These are phyloP conservation scores for Aspergillus versicolor DNA, from an alignment of 2,329 filamentous ascomycete species.

Conservation along the genomic window DNA sequence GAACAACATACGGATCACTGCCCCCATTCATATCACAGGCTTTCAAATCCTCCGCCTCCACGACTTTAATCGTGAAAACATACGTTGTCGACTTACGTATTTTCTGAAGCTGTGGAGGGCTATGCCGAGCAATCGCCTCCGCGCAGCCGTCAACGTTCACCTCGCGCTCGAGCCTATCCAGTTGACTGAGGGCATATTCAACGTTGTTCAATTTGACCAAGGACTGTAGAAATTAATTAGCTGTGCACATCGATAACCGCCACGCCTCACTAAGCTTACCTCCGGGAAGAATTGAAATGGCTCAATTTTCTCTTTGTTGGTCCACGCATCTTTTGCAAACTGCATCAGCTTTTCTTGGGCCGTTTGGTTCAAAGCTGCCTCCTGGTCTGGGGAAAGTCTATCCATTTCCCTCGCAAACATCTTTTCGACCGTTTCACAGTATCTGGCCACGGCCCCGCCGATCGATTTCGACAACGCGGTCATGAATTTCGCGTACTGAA, in stretches of 20 bases:
- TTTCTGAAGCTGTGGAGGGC: conserved; percentile 68
- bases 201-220: conserved; percentile 98
- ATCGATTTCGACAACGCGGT: conserved; percentile 85
- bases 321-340: conserved; percentile 90
- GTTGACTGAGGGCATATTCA: conserved; percentile 86
- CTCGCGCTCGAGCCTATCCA: conserved; percentile 84
- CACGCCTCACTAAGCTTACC: conserved; percentile 51
- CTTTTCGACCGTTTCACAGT: conserved; percentile 87
- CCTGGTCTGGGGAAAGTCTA: conserved; percentile 80
- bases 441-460: conserved; percentile 76
- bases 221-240: conserved; percentile 60
- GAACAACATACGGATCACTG: conserved; percentile 94
- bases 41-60: conserved; percentile 95
- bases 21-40: conserved; percentile 94
- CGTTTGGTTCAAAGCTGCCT: conserved; percentile 72
- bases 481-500: conserved; percentile 97
- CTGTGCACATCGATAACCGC: not conserved
- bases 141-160: conserved; percentile 93
- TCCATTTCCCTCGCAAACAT: conserved; percentile 92
- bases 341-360: conserved; percentile 92
- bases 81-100: conserved; percentile 77
- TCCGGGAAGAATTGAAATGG: conserved; percentile 96
- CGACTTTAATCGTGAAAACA: conserved; percentile 97
- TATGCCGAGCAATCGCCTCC: conserved; percentile 71
- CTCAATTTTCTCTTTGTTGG: conserved; percentile 86